Base-by-base conservation (phyloP, 2,329 filamentous ascomycete genomes). In the Fusarium cyanostomum region DNA sequence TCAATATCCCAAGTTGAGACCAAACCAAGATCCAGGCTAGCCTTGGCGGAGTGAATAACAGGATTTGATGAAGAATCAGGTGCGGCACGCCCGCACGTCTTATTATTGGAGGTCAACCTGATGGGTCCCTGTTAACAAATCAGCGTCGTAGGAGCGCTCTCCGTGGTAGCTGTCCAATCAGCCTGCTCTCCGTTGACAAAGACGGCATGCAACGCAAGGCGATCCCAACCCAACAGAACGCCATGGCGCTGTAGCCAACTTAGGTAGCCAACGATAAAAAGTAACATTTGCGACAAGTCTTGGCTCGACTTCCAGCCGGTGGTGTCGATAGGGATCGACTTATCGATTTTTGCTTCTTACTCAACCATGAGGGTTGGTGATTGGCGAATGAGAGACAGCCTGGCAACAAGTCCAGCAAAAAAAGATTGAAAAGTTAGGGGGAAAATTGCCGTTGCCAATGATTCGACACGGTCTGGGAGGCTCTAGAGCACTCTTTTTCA, bases 121-220 rank as follows among this genome's bases (percentile, higher is more conserved):
- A 44, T 35, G 41, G n/a, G 27, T 12, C 9, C 12, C n/a, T 30
- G 38, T 16, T 15, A 42, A 18, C 51, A 28, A 64, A 53, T 52
- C 35, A 54, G 12, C n/a, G n/a, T 27, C 11, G 8, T 13, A 28
- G 62, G 52, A 10, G 8, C 3, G 8, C 2, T n/a, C 33, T 6
- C 33, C 30, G 15, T 9, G 12, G 10, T 11, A 9, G 16, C 15
- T 13, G 11, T 7, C 59, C 59, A 64, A 63, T 55, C 16, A 48
- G 11, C 9, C 35, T 34, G 21, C 5, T 33, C 33, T 33, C 34
- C 34, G 39, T 59, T 56, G 5, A 37, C 21, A 34, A 24, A 63
- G 57, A 55, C 37, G 34, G 49, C 62, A 62, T 59, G 59, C 34
- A 44, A 37, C n/a, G 45, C 49, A 42, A 53, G 30, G 27, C 35